Percentiles rank a stretch among this genome's conserved stretches.
Conservation (phyloP, 2,329 filamentous ascomycete species). For the Fusarium hainanense region DNA sequence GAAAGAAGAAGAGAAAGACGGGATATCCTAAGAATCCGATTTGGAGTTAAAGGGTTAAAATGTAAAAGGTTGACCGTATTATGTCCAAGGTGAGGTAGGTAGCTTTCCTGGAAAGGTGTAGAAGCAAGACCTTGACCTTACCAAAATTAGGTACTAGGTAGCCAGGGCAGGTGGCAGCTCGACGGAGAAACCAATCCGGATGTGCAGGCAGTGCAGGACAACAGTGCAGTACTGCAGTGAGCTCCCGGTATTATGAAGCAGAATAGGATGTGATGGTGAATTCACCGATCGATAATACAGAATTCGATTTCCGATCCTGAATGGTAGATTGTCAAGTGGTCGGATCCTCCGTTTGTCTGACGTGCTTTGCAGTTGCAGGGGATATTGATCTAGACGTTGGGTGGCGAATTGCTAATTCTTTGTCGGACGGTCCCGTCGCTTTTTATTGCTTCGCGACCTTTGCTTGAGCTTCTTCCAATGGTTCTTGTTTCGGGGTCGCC, state of each 20-base stretch:
- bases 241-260: background rate
- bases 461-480: background rate
- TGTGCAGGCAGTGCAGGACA: background rate
- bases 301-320: background rate
- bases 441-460: background rate
- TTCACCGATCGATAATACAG: conserved; percentile 5
- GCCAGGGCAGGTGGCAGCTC: conserved; percentile 17
- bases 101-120: conserved; percentile 3
- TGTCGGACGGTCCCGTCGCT: background rate
- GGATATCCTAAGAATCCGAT: background rate
- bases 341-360: background rate
- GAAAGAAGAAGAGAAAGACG: background rate
- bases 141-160: background rate
- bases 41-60: background rate
- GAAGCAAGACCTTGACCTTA: background rate
- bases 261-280: background rate
- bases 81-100: background rate
- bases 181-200: conserved; percentile 33
- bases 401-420: conserved; percentile 2
- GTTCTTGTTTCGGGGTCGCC: conserved; percentile 13
- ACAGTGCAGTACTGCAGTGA: background rate
- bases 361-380: background rate
- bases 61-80: background rate
- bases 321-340: too few species aligned
- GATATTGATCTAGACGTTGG: background rate